A percentile compares a stretch with the other conserved stretches of the same genome.
These are phyloP conservation scores for Mortierella sp. DNA, from an alignment of 371 early-diverging fungal species.

Conservation along the genomic window DNA sequence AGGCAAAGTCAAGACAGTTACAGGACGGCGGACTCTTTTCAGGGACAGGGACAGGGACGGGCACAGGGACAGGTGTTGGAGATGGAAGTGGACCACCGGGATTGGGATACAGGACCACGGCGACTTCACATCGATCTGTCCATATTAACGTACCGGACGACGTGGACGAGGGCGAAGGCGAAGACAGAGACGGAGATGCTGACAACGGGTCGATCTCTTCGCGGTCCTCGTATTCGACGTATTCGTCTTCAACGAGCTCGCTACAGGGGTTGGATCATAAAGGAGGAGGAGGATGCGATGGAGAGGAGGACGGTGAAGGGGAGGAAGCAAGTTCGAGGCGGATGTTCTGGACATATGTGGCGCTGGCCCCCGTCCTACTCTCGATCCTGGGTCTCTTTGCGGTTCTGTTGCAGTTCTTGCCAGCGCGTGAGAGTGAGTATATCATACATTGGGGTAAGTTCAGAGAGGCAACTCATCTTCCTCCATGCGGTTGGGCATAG, in stretches of 20 bases:
- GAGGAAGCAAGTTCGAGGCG: constrained; percentile 20
- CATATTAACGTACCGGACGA: constrained; percentile 24
- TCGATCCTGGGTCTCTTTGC: constrained; percentile 40
- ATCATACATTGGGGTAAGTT: constrained; percentile 47
- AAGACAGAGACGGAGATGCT: neutral
- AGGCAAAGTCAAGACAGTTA: neutral
- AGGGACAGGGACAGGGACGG: constrained; percentile 13
- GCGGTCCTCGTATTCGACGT: constrained; percentile 41
- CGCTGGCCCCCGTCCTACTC: constrained; percentile 27
- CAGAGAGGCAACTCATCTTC: neutral
- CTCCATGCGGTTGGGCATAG: neutral
- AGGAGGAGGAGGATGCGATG: neutral
- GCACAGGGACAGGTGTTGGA: constrained; percentile 8
- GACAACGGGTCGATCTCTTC: constrained; percentile 36
- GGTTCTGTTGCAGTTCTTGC: constrained; percentile 26
- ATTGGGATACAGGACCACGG: neutral
- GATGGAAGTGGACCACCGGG: neutral
- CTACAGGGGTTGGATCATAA: neutral
- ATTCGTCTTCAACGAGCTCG: constrained; percentile 37
- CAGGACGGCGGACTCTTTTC: too few species aligned
- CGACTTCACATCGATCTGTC: constrained; percentile 26
- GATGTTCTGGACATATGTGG: constrained; percentile 46
- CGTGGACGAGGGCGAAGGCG: constrained; percentile 4
- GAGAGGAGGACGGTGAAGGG: neutral
- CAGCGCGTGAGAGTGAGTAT: constrained; percentile 11